Base-by-base conservation (phyloP, 176 grass and related monocot genomes). In the Juncus effusus region DNA sequence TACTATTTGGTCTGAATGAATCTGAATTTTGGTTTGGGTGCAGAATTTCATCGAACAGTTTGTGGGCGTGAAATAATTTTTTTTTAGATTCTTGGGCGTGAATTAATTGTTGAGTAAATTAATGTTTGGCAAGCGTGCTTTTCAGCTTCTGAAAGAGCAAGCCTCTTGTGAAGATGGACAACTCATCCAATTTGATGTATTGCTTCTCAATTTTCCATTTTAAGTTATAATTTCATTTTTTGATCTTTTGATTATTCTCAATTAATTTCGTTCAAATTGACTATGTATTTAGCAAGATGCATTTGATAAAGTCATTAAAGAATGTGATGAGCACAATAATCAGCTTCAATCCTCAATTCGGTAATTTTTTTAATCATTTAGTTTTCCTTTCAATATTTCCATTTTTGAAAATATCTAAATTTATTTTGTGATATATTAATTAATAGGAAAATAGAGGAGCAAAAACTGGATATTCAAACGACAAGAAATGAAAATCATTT, bases 401-500 rank as follows among this genome's bases (percentile, higher is more conserved):
- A 13, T 7, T 44, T 50, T 72, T 16, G 40, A 8, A 7, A 2
- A 28, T 54, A 53, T 56, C 60, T 78, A 8, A 11, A 40, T 37
- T 42, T 36, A 72, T 12, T 4, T 64, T 50, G 68, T 37, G 42
- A n/a, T 35, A 11, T 67, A 28, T 60, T 72, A 74, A 56, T 71
- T 47, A 75, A 45, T 74, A 99, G 94, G 78, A 88, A 97, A 84
- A 89, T 89, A 47, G 80, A 89, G 51, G 93, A 92, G 5, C 79
- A 97, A 60, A 91, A 97, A 45, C 78, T 89, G 66, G 88, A 90
- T 60, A 84, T 89, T 6, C 77, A 90, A 60, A 95, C 67, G 52
- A 84, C 85, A 19, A 82, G 85, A 90, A 93, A 93, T 0, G 80
- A 99, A 59, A 85, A 99, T 62, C 94, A 99, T 72, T 99, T 86